Evolutionary conservation across 2,329 filamentous ascomycete genomes (phyloP).

Genomic region (Hypoxylon sp.): DNA sequence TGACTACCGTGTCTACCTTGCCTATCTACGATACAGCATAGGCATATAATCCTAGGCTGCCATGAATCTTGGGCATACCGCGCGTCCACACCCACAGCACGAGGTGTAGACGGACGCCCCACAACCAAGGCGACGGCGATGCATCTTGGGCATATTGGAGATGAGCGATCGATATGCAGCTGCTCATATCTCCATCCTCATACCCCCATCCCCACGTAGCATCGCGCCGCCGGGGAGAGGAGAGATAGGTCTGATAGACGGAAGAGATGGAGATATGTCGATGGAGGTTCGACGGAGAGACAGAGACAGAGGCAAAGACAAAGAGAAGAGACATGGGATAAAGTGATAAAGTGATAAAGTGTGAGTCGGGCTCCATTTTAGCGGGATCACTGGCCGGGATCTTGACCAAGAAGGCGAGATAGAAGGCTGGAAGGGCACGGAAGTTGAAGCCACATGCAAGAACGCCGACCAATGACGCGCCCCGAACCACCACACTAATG

Average conservation of each 20-base stretch:
- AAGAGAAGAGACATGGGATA: not conserved
- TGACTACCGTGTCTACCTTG: slow-evolving; percentile 5
- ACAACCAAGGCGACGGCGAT: not conserved
- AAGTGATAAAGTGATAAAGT: slow-evolving; percentile 1
- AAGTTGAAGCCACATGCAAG: slow-evolving; percentile 33
- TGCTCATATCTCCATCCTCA: not conserved
- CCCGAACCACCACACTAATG: slow-evolving; percentile 13
- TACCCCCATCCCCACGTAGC: not conserved
- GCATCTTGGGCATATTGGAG: not conserved
- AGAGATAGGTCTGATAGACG: not conserved
- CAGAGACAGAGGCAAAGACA: not conserved
- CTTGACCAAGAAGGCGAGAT: not conserved
- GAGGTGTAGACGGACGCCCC: not conserved
- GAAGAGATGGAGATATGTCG: too few relatives aligned
- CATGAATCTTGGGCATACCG: slow-evolving; percentile 10
- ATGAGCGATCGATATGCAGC: not conserved
- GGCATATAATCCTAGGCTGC: slow-evolving; percentile 11
- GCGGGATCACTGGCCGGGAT: slow-evolving; percentile 26
- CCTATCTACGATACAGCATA: not conserved
- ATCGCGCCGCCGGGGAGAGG: not conserved
- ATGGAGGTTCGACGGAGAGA: too few relatives aligned
- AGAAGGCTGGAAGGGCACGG: too few relatives aligned
- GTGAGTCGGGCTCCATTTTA: slow-evolving; percentile 23
- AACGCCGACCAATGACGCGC: slow-evolving; percentile 24
- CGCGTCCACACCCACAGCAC: not conserved